phyloP scores from a whole-genome alignment of 2,329 filamentous ascomycete species.

The Trichoderma sp. region DNA sequence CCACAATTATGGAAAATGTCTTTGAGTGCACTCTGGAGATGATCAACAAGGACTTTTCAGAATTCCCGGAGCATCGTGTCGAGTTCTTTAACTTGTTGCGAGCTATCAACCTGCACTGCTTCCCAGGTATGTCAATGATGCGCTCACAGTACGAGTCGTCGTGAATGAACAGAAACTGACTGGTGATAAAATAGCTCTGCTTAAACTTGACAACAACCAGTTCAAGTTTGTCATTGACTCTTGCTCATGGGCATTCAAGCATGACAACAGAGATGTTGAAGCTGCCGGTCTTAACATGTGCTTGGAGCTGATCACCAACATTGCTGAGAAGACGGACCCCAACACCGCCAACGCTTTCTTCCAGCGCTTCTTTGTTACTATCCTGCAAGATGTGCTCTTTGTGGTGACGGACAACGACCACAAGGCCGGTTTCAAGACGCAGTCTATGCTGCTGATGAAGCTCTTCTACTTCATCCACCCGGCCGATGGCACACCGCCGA shows the following conservation, averaged over 20 bases:
- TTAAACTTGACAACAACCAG: slow-evolving; percentile 92
- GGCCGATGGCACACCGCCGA: slow-evolving; percentile 68
- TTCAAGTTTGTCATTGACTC: slow-evolving; percentile 99
- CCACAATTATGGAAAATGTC: slow-evolving; percentile 96
- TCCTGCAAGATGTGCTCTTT: slow-evolving; percentile 97
- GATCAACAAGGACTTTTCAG: slow-evolving; percentile 99
- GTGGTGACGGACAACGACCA: slow-evolving; percentile 97
- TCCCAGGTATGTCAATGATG: slow-evolving; percentile 63
- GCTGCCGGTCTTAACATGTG: slow-evolving; percentile 97
- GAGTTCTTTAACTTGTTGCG: slow-evolving; percentile 98
- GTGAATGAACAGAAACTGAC: slow-evolving; percentile 25
- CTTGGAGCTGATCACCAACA: slow-evolving; percentile 94
- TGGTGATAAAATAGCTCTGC: slow-evolving; percentile 58
- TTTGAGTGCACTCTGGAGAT: slow-evolving; percentile 98
- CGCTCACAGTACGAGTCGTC: background rate
- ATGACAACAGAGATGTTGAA: slow-evolving; percentile 98
- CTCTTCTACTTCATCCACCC: slow-evolving; percentile 96
- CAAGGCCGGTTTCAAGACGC: slow-evolving; percentile 98
- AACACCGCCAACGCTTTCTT: slow-evolving; percentile 93
- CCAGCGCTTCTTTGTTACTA: slow-evolving; percentile 94
- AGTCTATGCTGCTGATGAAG: slow-evolving; percentile 88
- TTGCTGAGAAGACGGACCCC: slow-evolving; percentile 87
- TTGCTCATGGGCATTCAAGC: slow-evolving; percentile 99
- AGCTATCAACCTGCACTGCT: slow-evolving; percentile 96
- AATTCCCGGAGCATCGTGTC: slow-evolving; percentile 98